Base-by-base conservation (phyloP, 2,329 filamentous ascomycete genomes). In the Westerdykella ornata region DNA sequence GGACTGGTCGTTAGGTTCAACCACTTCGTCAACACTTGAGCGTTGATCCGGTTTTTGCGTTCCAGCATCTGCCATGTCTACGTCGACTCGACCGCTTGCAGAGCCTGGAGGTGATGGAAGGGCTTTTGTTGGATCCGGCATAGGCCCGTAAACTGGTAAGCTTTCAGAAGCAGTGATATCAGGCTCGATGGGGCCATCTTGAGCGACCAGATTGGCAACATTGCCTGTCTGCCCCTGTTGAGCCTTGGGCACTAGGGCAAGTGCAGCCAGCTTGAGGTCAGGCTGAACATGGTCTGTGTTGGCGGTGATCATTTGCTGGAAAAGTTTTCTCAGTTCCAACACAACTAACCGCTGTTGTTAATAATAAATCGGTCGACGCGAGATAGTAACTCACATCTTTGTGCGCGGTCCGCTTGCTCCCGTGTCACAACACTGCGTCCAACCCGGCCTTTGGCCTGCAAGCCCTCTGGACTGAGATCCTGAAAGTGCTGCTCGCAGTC, bases 181-280 rank as follows among this genome's bases (percentile, higher is more conserved):
- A 15, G 37, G 37, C 9, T 52, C 48, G 12, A 11, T 8, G 22
- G 4, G 4, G 3, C 22, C 22, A 26, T 26, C 22, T 26, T 26
- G 22, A 26, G 22, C 12, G 22, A 26, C 8, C 8, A 26, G 22
- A 26, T 26, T 26, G 22, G 22, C 22, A 7, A 26, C 22, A 26
- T 4, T 26, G 22, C 22, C 7, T 8, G 22, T 26, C 22, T 26
- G 22, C 22, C 22, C 22, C 7, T 26, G 22, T 9, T 26, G 22
- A 26, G 22, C 12, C 22, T 26, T 26, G 22, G 22, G 22, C 22
- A 26, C 78, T 16, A 95, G 72, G 1, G 88, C 88, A 30, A 89
- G 77, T 37, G 88, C 82, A 18, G 88, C 88, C 26, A 96, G 74
- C 49, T 87, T 80, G 52, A 84, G 82, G 3, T 82, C 81, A 1